A percentile compares a stretch with the other conserved stretches of the same genome.
These are phyloP conservation scores for Artemisia tridentata DNA, from an alignment of 129 eudicot genomes.

Conservation along the genomic window DNA sequence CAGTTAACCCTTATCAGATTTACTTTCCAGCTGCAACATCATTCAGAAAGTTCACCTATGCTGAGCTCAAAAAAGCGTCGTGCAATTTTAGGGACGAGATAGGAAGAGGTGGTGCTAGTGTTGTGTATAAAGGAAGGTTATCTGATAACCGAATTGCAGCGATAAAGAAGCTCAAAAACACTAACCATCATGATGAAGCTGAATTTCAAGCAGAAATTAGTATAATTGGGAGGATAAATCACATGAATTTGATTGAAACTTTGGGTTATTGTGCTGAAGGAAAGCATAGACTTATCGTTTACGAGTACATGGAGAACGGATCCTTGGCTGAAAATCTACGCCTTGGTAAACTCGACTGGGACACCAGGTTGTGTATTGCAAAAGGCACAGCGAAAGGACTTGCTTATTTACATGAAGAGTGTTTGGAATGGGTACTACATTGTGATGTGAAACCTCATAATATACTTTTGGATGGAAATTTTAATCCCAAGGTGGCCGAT, in stretches of 20 bases:
- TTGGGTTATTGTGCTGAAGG: slow-evolving; percentile 41
- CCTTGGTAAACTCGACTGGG: slow-evolving; percentile 19
- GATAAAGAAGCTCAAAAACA: slow-evolving; percentile 29
- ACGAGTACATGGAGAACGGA: slow-evolving; percentile 39
- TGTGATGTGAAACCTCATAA: slow-evolving; percentile 45
- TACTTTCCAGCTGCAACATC: slow-evolving; percentile 25
- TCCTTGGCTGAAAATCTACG: slow-evolving; percentile 30
- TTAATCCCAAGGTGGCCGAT: slow-evolving; percentile 33
- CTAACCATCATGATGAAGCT: slow-evolving; percentile 21
- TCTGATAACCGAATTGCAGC: slow-evolving; percentile 33
- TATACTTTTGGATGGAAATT: slow-evolving; percentile 26
- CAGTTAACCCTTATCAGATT: neutral
- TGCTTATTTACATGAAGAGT: slow-evolving; percentile 42
- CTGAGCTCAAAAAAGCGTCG: slow-evolving; percentile 24
- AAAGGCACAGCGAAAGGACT: slow-evolving; percentile 35
- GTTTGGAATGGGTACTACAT: slow-evolving; percentile 43
- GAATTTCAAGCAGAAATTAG: slow-evolving; percentile 33
- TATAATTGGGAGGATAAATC: slow-evolving; percentile 29
- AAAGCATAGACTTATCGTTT: slow-evolving; percentile 30
- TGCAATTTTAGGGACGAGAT: slow-evolving; percentile 28
- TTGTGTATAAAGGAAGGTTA: slow-evolving; percentile 26
- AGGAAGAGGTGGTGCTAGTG: slow-evolving; percentile 24
- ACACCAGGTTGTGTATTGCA: slow-evolving; percentile 12
- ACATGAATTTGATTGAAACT: slow-evolving; percentile 34
- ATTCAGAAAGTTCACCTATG: slow-evolving; percentile 28